Evolutionary conservation across 2,329 filamentous ascomycete genomes (phyloP).

Genomic region (Triangularia setosa): DNA sequence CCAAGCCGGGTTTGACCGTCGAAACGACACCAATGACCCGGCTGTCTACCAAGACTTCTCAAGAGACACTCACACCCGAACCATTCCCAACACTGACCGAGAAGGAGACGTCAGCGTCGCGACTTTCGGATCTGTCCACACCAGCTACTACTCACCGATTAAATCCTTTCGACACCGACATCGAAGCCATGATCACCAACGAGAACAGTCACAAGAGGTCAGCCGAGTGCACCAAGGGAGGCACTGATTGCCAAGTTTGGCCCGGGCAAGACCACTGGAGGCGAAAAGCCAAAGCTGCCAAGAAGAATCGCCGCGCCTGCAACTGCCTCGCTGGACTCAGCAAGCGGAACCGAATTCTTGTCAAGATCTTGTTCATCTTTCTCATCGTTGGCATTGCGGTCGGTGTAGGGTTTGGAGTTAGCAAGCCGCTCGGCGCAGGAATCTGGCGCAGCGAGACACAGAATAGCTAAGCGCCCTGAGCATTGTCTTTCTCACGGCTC

Average conservation of each 20-base stretch:
- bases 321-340: constrained; percentile 51
- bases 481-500: not conserved
- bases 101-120: constrained; percentile 21
- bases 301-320: constrained; percentile 48
- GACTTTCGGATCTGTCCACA: constrained; percentile 38
- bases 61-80: constrained; percentile 26
- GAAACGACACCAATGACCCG: constrained; percentile 14
- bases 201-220: constrained; percentile 37
- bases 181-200: constrained; percentile 49
- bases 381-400: constrained; percentile 27
- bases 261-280: constrained; percentile 58
- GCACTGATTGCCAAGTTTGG: constrained; percentile 55
- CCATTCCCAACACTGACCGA: constrained; percentile 23
- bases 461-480: constrained; percentile 14
- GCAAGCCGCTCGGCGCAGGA: constrained; percentile 56
- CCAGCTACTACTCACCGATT: constrained; percentile 39
- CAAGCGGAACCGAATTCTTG: constrained; percentile 50
- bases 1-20: constrained; percentile 22
- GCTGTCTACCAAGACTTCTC: constrained; percentile 26
- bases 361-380: constrained; percentile 41
- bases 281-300: constrained; percentile 54
- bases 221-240: constrained; percentile 32
- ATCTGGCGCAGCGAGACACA: constrained; percentile 45
- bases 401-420: constrained; percentile 54
- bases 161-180: constrained; percentile 56